Evolutionary conservation across 352 stramenopile species (phyloP), one percentile per base, ranked within the genome.

Genomic region (Phytophthora syringae): DNA sequence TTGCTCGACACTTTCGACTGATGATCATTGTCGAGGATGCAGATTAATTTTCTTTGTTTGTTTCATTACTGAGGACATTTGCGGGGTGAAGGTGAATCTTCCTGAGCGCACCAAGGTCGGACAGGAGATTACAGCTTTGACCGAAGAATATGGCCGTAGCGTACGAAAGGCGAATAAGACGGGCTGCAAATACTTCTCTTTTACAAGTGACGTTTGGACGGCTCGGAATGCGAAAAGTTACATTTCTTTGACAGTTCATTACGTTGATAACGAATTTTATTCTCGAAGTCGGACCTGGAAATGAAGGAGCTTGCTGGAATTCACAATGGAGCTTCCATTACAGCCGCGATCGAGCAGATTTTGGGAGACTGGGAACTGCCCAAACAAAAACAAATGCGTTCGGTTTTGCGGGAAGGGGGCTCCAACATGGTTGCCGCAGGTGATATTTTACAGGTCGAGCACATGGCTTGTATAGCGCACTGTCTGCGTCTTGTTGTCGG

Each of bases 181-280:
- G 32, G 32, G 32, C 28, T 67, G 59, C 25, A 1, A 18, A 3
- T 67, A 52, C 13, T 67, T 39, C 24, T 67, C 60, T 6, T n/a
- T 57, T 2, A 61, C 51, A 7, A 52, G 42, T 37, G 59, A 67
- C 43, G 61, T 56, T 4, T 67, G 40, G 59, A 67, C 50, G 43
- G 30, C 21, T 1, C 1, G 60, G 16, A 28, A 61, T n/a, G 44
- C 9, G 2, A 22, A 43, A 3, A 67, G 59, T 25, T 52, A n/a
- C n/a, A n/a, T n/a, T n/a, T n/a, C n/a, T n/a, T n/a, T n/a, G 7
- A 67, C 50, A 2, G 43, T 67, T 43, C 59, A 67, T 34, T 67
- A 57, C 20, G 25, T 56, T 5, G 32, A 6, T 3, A 21, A 56
- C 3, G 10, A 7, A 1, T 61, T 67, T 37, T 3, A 60, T 7